Conservation (phyloP, 192 early-diverging fungal genomes). For the Linnemannia zychae region DNA sequence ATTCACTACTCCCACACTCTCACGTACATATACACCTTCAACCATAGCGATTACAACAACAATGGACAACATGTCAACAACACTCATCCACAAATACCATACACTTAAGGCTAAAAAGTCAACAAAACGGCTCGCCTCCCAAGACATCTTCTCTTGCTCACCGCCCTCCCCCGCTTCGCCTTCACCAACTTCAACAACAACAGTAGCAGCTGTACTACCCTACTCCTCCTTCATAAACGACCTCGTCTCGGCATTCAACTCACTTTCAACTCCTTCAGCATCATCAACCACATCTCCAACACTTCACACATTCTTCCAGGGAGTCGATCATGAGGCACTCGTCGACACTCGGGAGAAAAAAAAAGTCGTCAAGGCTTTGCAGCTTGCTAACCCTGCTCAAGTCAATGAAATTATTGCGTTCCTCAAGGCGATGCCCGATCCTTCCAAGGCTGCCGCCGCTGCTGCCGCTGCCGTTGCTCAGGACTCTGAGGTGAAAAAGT, state of each 20-base stretch:
- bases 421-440: conserved; percentile 53
- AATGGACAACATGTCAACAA: conserved; percentile 23
- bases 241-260: conserved; percentile 38
- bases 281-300: conserved; percentile 17
- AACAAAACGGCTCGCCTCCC: background rate
- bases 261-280: conserved; percentile 20
- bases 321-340: conserved; percentile 27
- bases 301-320: conserved; percentile 34
- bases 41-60: background rate
- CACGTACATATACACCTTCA: no score
- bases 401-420: conserved; percentile 43
- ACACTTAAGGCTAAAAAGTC: conserved; percentile 30
- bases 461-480: background rate
- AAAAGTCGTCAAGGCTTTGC: conserved; percentile 45
- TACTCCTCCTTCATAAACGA: conserved; percentile 35
- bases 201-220: background rate
- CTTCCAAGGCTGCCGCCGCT: no score
- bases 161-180: background rate
- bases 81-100: conserved; percentile 14
- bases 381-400: conserved; percentile 27
- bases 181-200: no score
- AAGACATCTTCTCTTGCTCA: conserved; percentile 22
- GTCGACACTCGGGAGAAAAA: conserved; percentile 36
- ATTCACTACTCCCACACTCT: background rate
- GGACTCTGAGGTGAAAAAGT: background rate